Evolutionary conservation across 352 stramenopile genomes (phyloP).

Genomic region (Globisporangium parvum): DNA sequence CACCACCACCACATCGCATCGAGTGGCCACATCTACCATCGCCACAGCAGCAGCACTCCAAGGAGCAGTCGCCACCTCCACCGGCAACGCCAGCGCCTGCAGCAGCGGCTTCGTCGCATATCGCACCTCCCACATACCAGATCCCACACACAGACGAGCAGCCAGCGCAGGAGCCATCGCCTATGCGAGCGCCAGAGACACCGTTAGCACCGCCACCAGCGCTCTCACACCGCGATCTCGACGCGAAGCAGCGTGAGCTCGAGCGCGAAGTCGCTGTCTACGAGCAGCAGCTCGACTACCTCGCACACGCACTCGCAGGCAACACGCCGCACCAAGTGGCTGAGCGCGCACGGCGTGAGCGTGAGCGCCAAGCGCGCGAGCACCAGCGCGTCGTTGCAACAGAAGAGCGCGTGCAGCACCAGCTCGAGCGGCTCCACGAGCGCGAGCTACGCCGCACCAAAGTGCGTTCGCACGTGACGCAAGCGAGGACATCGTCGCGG

Average conservation of each 20-base stretch:
- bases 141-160: background rate
- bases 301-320: conserved; percentile 55
- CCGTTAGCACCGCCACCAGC: conserved; percentile 1
- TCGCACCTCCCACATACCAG: background rate
- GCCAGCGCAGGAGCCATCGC: background rate
- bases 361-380: conserved; percentile 42
- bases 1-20: background rate
- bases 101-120: too few relatives aligned
- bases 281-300: conserved; percentile 40
- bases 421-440: conserved; percentile 41
- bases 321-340: conserved; percentile 62
- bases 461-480: conserved; percentile 23
- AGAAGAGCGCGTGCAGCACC: conserved; percentile 41
- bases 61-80: background rate
- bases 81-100: too few relatives aligned
- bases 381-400: conserved; percentile 35
- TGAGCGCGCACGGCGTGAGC: conserved; percentile 39
- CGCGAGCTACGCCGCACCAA: conserved; percentile 29
- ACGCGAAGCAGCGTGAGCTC: conserved; percentile 25
- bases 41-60: conserved; percentile 8
- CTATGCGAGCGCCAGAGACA: background rate
- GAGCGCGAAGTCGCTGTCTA: conserved; percentile 37
- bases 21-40: background rate
- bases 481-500: conserved; percentile 17
- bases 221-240: conserved; percentile 25